A percentile compares a stretch with the other conserved stretches of the same genome.
Evolutionary conservation across 768 basidiomycete species (phyloP).

Genomic region (Boletus reticulatus): DNA sequence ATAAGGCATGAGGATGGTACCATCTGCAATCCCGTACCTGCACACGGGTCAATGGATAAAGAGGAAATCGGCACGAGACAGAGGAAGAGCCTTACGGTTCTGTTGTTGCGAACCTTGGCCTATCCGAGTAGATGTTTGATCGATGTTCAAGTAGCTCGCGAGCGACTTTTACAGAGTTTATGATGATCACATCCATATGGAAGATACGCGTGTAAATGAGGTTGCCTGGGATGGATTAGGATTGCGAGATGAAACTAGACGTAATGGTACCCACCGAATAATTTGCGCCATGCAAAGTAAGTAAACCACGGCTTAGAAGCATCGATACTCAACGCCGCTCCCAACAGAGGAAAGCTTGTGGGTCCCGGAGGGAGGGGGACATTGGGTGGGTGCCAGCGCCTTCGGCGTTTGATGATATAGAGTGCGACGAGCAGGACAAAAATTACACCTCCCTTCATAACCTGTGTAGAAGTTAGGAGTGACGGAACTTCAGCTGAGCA

Average conservation of each 20-base stretch:
- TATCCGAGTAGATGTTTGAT: constrained; percentile 34
- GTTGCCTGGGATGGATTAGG: constrained; percentile 16
- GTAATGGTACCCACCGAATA: constrained; percentile 15
- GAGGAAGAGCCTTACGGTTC: constrained; percentile 15
- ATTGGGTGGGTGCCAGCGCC: not conserved
- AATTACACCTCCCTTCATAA: constrained; percentile 2
- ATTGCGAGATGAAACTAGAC: not conserved
- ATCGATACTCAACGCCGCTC: constrained; percentile 26
- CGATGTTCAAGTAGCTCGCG: constrained; percentile 29
- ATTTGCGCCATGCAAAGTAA: constrained; percentile 32
- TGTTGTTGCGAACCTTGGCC: constrained; percentile 26
- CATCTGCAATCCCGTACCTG: constrained; percentile 35
- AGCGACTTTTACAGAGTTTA: constrained; percentile 28
- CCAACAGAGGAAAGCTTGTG: constrained; percentile 39
- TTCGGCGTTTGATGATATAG: constrained; percentile 8
- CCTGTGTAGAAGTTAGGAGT: not conserved
- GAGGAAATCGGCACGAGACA: not conserved
- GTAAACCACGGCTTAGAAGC: constrained; percentile 31
- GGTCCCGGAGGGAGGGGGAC: constrained; percentile 50
- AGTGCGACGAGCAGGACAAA: constrained; percentile 12
- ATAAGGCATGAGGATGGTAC: constrained; percentile 35
- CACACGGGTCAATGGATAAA: not conserved
- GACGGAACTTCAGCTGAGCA: no score
- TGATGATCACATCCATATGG: constrained; percentile 23
- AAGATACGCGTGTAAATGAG: constrained; percentile 22